Base-by-base conservation (phyloP, 2,329 filamentous ascomycete species). In the Rhynchosporium secalis region DNA sequence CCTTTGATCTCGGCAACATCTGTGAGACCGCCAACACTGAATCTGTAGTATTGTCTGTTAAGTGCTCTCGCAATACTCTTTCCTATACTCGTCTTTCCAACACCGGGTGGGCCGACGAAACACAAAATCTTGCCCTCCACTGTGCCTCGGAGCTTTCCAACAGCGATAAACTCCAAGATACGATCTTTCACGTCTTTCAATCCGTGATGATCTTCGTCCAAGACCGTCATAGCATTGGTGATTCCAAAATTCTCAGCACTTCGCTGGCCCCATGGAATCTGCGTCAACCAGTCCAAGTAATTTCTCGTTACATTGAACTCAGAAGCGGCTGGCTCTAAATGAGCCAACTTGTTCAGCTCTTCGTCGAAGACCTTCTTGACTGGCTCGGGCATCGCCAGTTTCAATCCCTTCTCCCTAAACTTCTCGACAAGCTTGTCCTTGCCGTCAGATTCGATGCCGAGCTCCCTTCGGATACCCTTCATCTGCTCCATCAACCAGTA, bases 401-500 rank as follows among this genome's bases (percentile, higher is more conserved):
- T 96, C 73, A 85, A 83, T 0, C 92, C 92, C 81, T 96, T 97
- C 73, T 97, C 93, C 77, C 92, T 95, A 81, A 99, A 99, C 75
- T 91, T 96, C 76, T 98, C 95, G 1, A 99, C 91, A 12, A 99
- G 82, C 78, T 98, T 98, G 73, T 99, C 95, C 78, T 98, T 99
- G 67, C 96, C 95, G 73, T 99, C 95, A 5, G 92, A 96, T 75
- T 99, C 96, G 58, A 99, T 91, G 28, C 96, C 95, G 55, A 99
- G 85, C 77, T 99, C 95, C 62, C 95, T 86, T 62, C 92, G 89
- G 73, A 99, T 99, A 31, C 93, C 95, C 80, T 98, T 98, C 93
- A 99, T 96, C 76, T 99, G 96, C 77, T 99, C 95, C 92, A 96
- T 96, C 52, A 99, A 80, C 91, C 92, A 98, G 78, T 98, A 99